Evolutionary conservation across 768 basidiomycete species (phyloP), one percentile per base, ranked within the genome.

Genomic region (Mycena rebaudengoi): DNA sequence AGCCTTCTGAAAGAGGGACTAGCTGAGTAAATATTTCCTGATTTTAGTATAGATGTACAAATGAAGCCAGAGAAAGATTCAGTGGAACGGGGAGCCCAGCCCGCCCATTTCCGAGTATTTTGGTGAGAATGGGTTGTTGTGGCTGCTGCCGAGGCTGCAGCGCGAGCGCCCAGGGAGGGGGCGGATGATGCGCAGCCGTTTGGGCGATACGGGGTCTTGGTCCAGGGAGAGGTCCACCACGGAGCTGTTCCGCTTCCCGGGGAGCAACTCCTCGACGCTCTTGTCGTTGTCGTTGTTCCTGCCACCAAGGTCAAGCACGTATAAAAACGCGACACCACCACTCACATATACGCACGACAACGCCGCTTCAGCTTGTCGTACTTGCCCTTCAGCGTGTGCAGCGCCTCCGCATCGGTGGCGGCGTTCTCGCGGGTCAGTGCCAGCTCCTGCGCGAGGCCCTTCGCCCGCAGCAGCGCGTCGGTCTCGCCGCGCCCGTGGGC

Each of bases 401-500:
- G 78, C 66, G 66, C 75, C 67, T 69, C 68, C 70, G 21, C 52
- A 7, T 46, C 58, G 23, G 45, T 21, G 7, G 43, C 56, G 28
- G 23, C 30, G 5, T 30, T 7, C 11, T 44, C 10, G 7, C 26
- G 56, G 20, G 40, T n/a, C 16, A 33, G 23, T 39, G 29, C 25
- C 7, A 61, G 41, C 28, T 56, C 40, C 4, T 28, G 40, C 26
- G 30, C 26, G 2, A 59, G 39, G 10, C 39, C 66, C 35, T 65
- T 60, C 50, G 71, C 58, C n/a, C 69, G 44, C 30, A 7, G 46
- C 14, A 60, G 39, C 53, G 74, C 70, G 20, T 66, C 54, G 14
- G 64, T 66, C 62, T 78, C 80, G 35, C 74, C 73, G 41, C 62
- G n/a, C 65, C 70, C 52, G 28, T 80, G 78, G 1, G 71, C 77